Evolutionary conservation across 441 rosid genomes (phyloP).

Genomic region (Manihot esculenta): DNA sequence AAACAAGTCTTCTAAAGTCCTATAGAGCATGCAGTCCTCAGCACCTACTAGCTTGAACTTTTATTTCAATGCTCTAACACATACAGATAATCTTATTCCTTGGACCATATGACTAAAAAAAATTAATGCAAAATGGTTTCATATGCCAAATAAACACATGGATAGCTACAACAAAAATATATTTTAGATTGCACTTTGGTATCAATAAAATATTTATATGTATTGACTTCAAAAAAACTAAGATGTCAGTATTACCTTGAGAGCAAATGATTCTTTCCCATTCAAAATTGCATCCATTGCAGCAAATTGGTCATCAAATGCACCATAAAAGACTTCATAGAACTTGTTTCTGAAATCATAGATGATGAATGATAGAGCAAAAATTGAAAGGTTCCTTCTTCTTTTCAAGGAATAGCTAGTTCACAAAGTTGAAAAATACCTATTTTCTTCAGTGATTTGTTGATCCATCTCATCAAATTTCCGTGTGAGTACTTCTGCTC

Average conservation of each 20-base stretch:
- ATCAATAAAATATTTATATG: background rate
- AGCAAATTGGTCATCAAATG: constrained; percentile 79
- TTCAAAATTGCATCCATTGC: constrained; percentile 81
- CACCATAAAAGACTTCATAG: constrained; percentile 67
- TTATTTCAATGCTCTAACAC: background rate
- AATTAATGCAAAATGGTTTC: background rate
- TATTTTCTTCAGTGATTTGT: constrained; percentile 56
- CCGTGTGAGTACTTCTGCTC: constrained; percentile 79
- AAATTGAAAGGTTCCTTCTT: constrained; percentile 16
- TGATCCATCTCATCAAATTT: constrained; percentile 84
- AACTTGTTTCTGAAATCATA: constrained; percentile 59
- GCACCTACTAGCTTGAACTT: background rate
- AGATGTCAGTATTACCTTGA: constrained; percentile 45
- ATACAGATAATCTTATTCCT: background rate
- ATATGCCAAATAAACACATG: background rate
- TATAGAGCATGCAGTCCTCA: background rate
- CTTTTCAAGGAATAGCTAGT: constrained; percentile 12
- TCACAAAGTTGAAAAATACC: constrained; percentile 38
- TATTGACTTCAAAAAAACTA: constrained; percentile 9
- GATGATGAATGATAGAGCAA: constrained; percentile 20
- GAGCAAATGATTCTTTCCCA: constrained; percentile 74
- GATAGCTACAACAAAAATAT: background rate
- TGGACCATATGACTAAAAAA: background rate
- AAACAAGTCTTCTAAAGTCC: background rate
- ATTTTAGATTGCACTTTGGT: constrained; percentile 1